Percentiles rank a stretch among this genome's conserved stretches.
phyloP scores from a whole-genome alignment of 2,329 filamentous ascomycete species.

The Paraphaeosphaeria minitans region DNA sequence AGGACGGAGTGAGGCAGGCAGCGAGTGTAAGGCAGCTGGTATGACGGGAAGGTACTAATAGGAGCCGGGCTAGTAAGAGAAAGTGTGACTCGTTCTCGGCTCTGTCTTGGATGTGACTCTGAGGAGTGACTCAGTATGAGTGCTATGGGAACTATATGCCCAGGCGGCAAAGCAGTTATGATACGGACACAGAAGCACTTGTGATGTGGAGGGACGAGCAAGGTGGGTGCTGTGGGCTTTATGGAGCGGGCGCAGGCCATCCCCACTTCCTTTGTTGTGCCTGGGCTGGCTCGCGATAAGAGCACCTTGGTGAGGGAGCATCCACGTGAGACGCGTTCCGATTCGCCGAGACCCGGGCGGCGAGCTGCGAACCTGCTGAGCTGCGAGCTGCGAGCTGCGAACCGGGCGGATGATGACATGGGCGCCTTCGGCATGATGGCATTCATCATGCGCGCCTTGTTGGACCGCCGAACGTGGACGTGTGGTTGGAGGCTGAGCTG shows the following conservation, averaged over 20 bases:
- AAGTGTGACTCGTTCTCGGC: slow-evolving; percentile 38
- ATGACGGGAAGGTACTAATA: slow-evolving; percentile 35
- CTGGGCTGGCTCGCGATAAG: slow-evolving; percentile 24
- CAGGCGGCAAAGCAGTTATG: slow-evolving; percentile 35
- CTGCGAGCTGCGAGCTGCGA: slow-evolving; percentile 2
- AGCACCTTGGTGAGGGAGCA: slow-evolving; percentile 23
- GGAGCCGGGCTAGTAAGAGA: slow-evolving; percentile 22
- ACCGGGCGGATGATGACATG: slow-evolving; percentile 16
- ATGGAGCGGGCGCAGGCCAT: slow-evolving; percentile 12
- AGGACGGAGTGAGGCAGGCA: slow-evolving; percentile 16
- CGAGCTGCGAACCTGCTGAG: slow-evolving; percentile 11
- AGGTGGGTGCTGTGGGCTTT: slow-evolving; percentile 12
- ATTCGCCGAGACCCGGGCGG: slow-evolving; percentile 36
- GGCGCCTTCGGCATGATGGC: slow-evolving; percentile 37
- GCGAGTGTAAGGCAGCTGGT: slow-evolving; percentile 20
- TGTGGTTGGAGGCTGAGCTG: slow-evolving; percentile 34
- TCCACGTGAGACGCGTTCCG: slow-evolving; percentile 31
- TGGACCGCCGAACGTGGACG: slow-evolving; percentile 39
- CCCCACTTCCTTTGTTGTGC: slow-evolving; percentile 26
- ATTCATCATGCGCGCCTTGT: slow-evolving; percentile 41
- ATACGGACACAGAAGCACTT: slow-evolving; percentile 27
- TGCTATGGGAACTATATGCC: slow-evolving; percentile 24
- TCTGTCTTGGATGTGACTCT: slow-evolving; percentile 44
- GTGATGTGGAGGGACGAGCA: slow-evolving; percentile 16
- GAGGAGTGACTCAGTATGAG: slow-evolving; percentile 39